phyloP scores from a whole-genome alignment of 2,329 filamentous ascomycete species.

The Talaromyces sp. region DNA sequence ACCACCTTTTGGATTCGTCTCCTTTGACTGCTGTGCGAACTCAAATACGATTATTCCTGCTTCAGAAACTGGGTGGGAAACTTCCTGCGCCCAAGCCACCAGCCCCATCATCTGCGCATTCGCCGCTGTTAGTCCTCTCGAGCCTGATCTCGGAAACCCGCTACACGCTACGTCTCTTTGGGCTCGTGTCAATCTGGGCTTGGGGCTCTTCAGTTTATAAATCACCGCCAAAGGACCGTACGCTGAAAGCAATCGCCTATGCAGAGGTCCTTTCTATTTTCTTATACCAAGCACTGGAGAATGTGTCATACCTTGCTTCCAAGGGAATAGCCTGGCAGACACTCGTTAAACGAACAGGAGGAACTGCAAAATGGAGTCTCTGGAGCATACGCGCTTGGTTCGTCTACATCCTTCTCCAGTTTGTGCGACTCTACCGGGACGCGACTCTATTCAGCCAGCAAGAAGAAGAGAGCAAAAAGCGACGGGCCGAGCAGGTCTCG shows the following conservation, averaged over 20 bases:
- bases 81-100: conserved; percentile 1
- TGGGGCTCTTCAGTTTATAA: conserved; percentile 63
- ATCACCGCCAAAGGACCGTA: conserved; percentile 36
- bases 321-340: conserved; percentile 61
- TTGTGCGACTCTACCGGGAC: conserved; percentile 57
- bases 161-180: conserved; percentile 54
- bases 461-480: conserved; percentile 22
- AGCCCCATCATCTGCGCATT: conserved; percentile 30
- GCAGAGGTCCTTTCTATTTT: conserved; percentile 64
- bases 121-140: conserved; percentile 45
- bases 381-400: conserved; percentile 80
- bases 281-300: conserved; percentile 75
- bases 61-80: conserved; percentile 20
- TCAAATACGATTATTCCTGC: conserved; percentile 39
- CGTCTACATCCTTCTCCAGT: conserved; percentile 69
- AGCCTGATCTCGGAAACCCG: conserved; percentile 46
- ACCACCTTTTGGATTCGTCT: conserved; percentile 56
- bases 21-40: conserved; percentile 33
- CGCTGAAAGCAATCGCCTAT: conserved; percentile 53
- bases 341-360: conserved; percentile 39
- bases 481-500: conserved; percentile 16
- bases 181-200: conserved; percentile 68
- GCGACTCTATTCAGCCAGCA: conserved; percentile 26
- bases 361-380: conserved; percentile 57
- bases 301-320: conserved; percentile 68